These are phyloP conservation scores for Glycine latifolia DNA, from an alignment of 306 rosid genomes.

Conservation along the genomic window DNA sequence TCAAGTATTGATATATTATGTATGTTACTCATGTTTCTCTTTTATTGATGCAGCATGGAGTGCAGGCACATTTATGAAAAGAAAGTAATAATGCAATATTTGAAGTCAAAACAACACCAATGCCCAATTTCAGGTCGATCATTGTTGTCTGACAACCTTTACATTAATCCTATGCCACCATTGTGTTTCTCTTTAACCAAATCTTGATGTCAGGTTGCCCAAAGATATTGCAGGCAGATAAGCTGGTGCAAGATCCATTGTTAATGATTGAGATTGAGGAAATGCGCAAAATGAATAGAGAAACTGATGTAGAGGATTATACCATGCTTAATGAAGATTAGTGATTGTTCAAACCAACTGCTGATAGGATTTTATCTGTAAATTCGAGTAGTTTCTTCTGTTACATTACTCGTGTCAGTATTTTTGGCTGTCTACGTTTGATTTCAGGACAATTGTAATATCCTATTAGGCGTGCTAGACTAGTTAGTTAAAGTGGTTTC, in stretches of 20 bases:
- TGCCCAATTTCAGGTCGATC: conserved; percentile 83
- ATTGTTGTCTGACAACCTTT: conserved; percentile 20
- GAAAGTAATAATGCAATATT: conserved; percentile 56
- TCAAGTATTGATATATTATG: not conserved
- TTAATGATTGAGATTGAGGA: conserved; percentile 75
- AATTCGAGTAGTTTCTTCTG: conserved; percentile 20
- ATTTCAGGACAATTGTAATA: not conserved
- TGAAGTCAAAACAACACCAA: conserved; percentile 47
- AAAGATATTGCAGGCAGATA: conserved; percentile 56
- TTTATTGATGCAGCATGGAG: conserved; percentile 60
- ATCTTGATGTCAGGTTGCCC: conserved; percentile 72
- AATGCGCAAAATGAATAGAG: conserved; percentile 59
- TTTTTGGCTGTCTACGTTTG: conserved; percentile 15
- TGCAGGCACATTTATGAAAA: conserved; percentile 90
- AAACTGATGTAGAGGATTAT: conserved; percentile 70
- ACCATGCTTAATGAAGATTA: conserved; percentile 68
- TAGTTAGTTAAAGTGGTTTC: conserved; percentile 19
- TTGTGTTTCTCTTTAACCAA: conserved; percentile 30
- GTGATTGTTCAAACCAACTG: conserved; percentile 41
- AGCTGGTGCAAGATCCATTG: conserved; percentile 65
- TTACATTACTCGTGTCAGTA: conserved; percentile 10
- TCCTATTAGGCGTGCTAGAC: conserved; percentile 6
- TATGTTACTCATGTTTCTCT: conserved; percentile 32
- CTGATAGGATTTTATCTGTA: conserved; percentile 31
- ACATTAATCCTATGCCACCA: conserved; percentile 13